Evolutionary conservation across 106 monocot genomes (phyloP), one percentile per base, ranked within the genome.

Genomic region (Vanilla planifolia): DNA sequence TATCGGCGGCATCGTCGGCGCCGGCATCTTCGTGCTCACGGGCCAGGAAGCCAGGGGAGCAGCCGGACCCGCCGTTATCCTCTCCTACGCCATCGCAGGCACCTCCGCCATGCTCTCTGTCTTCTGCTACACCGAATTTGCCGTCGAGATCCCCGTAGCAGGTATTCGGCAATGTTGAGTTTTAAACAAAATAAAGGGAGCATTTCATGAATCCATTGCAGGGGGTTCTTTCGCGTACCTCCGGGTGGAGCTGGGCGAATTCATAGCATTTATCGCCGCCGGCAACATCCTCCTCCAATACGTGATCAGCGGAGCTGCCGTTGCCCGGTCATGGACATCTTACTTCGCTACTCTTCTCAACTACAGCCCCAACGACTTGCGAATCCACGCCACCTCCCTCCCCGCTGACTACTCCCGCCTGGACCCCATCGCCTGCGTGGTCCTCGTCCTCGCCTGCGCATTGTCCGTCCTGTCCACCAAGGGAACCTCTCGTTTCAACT

Each of bases 261-360:
- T 17, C 28, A 25, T 85, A 34, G 93, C 93, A 10, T 89, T 85
- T 79, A 80, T 93, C 69, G 93, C 79, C 7, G 93, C 93, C 30
- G 93, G 93, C 48, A 93, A 93, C 77, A 93, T 93, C 62, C 71
- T 93, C 19, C 85, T 93, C 0, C 89, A 93, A 60, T 93, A 93
- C 66, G 77, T 85, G 17, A 93, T 93, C 71, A 63, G 85, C 20
- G 85, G 93, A 11, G 92, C 92, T 0, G 88, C 92, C 16, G 84
- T 92, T 58, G 88, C 92, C 11, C 83, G 92, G 0, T 65, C 92
- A 0, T 92, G 92, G 92, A 92, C 92, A 20, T 92, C 92, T 32
- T 92, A 92, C 80, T 87, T 92, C 65, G 80, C 86, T 10, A 92
- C 86, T 28, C 72, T 92, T 9, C 80, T 80, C 65, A 93, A 93